Evolutionary conservation across 441 rosid species (phyloP).

Genomic region (Croton laevigatus): DNA sequence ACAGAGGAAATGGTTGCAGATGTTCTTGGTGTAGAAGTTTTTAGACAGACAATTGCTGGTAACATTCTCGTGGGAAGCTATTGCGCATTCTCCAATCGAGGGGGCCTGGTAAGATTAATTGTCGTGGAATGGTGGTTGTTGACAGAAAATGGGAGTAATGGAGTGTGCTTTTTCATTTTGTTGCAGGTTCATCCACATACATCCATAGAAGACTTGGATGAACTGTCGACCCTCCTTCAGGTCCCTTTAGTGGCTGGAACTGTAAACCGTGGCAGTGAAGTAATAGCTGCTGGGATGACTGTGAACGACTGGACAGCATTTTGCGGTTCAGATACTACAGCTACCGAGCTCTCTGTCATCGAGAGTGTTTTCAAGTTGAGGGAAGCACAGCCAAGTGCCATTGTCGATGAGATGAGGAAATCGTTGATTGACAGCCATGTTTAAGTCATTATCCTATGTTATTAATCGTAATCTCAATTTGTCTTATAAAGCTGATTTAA

Average conservation of each 20-base stretch:
- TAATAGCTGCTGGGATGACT: slow-evolving; percentile 72
- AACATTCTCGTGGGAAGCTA: slow-evolving; percentile 83
- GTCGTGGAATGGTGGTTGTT: not conserved
- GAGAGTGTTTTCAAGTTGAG: slow-evolving; percentile 91
- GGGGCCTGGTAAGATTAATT: slow-evolving; percentile 64
- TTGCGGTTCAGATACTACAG: slow-evolving; percentile 91
- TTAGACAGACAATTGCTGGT: slow-evolving; percentile 87
- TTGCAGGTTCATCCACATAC: slow-evolving; percentile 86
- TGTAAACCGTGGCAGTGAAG: slow-evolving; percentile 90
- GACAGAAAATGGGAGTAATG: not conserved
- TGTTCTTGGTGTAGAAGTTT: slow-evolving; percentile 89
- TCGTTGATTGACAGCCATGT: slow-evolving; percentile 79
- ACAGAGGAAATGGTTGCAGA: slow-evolving; percentile 83
- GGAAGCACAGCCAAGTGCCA: slow-evolving; percentile 79
- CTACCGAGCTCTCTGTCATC: slow-evolving; percentile 78
- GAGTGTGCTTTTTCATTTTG: not conserved
- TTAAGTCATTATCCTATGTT: slow-evolving; percentile 24
- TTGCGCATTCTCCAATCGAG: slow-evolving; percentile 75
- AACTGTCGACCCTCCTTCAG: slow-evolving; percentile 88
- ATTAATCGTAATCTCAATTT: not conserved
- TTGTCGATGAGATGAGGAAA: slow-evolving; percentile 88
- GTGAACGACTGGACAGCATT: slow-evolving; percentile 93
- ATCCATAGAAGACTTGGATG: slow-evolving; percentile 82
- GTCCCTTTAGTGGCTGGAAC: slow-evolving; percentile 93
- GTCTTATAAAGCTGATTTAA: not conserved